A percentile compares a stretch with the other conserved stretches of the same genome.
Evolutionary conservation across 2,329 filamentous ascomycete genomes (phyloP).

Genomic region (Trichoderma sp.): DNA sequence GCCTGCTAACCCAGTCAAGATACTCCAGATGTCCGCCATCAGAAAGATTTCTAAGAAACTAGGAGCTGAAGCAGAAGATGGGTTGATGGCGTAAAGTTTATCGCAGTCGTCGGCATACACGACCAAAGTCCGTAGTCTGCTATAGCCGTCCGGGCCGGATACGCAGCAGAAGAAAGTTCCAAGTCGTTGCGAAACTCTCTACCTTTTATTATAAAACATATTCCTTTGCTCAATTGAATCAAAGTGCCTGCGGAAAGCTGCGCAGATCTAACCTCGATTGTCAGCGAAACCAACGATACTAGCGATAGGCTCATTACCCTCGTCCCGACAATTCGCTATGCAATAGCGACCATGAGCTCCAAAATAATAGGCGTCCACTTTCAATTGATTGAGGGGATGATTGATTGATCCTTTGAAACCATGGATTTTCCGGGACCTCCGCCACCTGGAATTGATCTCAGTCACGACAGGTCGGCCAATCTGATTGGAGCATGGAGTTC

Average conservation of each 20-base stretch:
- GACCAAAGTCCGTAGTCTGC: background rate
- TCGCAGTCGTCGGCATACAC: background rate
- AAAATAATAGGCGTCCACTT: background rate
- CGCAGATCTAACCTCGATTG: background rate
- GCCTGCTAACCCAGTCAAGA: background rate
- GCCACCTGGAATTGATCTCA: conserved; percentile 12
- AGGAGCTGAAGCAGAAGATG: background rate
- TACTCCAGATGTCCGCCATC: background rate
- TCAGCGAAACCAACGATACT: background rate
- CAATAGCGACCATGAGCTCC: background rate
- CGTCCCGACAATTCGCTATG: background rate
- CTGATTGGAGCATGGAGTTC: conserved; percentile 3
- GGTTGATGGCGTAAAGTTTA: conserved; percentile 12
- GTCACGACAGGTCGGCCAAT: background rate
- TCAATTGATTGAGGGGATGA: background rate
- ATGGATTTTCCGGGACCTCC: conserved; percentile 10
- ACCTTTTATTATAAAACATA: background rate
- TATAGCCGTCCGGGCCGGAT: conserved; percentile 10
- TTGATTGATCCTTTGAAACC: background rate
- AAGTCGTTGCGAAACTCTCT: background rate
- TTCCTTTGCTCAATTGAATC: background rate
- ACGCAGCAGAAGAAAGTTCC: background rate
- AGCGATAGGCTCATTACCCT: background rate
- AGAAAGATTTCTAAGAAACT: background rate
- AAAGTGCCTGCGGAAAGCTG: background rate